phyloP scores from a whole-genome alignment of 345 rosid genomes.

The Corchorus capsularis region DNA sequence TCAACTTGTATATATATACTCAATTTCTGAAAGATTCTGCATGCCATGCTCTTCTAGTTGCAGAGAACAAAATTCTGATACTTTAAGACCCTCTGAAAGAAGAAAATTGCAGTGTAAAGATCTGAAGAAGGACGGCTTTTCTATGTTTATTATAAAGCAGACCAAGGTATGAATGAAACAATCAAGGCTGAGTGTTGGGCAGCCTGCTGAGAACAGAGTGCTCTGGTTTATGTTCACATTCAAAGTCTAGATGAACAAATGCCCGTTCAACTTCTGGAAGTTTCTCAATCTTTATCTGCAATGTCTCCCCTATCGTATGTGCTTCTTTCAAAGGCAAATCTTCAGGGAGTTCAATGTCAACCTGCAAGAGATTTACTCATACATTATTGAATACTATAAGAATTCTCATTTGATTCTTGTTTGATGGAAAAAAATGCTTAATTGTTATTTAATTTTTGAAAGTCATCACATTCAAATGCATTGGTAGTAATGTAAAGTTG shows the following conservation, averaged over 20 bases:
- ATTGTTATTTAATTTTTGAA: background rate
- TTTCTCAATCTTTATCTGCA: conserved; percentile 81
- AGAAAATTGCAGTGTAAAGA: background rate
- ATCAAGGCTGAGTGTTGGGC: conserved; percentile 43
- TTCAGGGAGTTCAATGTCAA: conserved; percentile 86
- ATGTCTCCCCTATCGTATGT: conserved; percentile 71
- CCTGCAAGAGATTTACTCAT: conserved; percentile 39
- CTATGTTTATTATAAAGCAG: background rate
- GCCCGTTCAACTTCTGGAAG: conserved; percentile 89
- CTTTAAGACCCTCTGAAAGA: background rate
- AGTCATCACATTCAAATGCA: too few species aligned
- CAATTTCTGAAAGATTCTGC: background rate
- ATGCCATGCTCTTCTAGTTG: background rate
- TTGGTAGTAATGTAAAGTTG: background rate
- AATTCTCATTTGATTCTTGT: background rate
- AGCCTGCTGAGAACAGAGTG: conserved; percentile 69
- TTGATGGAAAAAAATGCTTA: background rate
- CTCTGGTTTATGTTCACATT: conserved; percentile 90
- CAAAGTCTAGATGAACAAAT: conserved; percentile 89
- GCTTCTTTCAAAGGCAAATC: conserved; percentile 78
- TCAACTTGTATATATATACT: background rate
- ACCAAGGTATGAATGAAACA: too few species aligned
- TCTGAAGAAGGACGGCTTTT: background rate
- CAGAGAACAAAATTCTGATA: background rate
- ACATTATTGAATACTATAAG: background rate